Base-by-base conservation (phyloP, 169 alveolate genomes). In the Eimeria necatrix region DNA sequence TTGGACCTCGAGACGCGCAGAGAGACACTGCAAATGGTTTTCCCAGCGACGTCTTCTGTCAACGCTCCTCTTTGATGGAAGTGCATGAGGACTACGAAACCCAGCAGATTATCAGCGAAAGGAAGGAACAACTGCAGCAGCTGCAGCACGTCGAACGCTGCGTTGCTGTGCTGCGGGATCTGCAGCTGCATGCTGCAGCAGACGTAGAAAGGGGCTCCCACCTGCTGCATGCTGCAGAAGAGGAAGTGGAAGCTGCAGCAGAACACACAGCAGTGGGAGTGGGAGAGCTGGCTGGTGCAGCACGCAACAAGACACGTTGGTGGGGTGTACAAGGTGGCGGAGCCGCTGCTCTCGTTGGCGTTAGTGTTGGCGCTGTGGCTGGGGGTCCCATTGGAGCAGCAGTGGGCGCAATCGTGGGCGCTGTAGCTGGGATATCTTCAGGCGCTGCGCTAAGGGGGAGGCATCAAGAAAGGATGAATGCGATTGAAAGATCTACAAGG, bases 281-380 rank as follows among this genome's bases (percentile, higher is more conserved):
- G 24, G 81, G 95, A 32, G 95, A 91, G 90, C 70, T 91, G 18
- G 81, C 84, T 52, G 24, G 70, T 56, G 95, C 95, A n/a, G 68
- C 89, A 32, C 88, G 83, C 59, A 71, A 81, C 68, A 59, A 83
- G 16, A 91, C 89, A 20, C 89, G 90, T n/a, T 91, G 95, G 95
- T 91, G 95, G 95, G 95, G 95, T 4, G 87, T 91, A 52, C 95
- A 91, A 41, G 95, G 95, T 14, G 95, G 95, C n/a, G 90, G 95
- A 46, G 95, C 90, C n/a, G 95, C 95, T 16, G 95, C 95, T 41
- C 89, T 83, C 8, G 90, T 83, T 46, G 95, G 95, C n/a, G 95
- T 76, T 7, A 22, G 83, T 53, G 95, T 91, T 8, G 95, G 95
- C 4, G 95, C 83, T 20, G 71, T 73, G 10, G 95, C 95, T 8